A percentile compares a stretch with the other conserved stretches of the same genome.
Conservation (phyloP, 306 rosid species). For the Begonia masoniana region DNA sequence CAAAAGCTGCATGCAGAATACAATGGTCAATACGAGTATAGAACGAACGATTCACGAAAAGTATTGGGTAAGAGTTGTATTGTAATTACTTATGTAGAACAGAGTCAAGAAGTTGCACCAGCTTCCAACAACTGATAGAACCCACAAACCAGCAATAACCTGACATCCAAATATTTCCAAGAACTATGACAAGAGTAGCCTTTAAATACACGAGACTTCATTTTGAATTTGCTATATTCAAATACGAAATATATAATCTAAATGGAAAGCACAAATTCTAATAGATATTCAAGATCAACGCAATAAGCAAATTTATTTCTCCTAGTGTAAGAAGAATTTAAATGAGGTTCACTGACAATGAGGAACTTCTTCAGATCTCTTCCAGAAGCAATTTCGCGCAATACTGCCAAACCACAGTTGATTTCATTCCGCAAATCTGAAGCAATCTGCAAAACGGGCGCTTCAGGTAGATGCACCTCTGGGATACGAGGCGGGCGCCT, state of each 20-base stretch:
- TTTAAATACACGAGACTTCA: too few relatives aligned
- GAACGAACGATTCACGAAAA: constrained; percentile 3
- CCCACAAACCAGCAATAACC: constrained; percentile 87
- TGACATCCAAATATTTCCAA: constrained; percentile 6
- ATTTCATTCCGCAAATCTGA: constrained; percentile 54
- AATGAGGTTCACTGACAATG: constrained; percentile 28
- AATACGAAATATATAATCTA: too few relatives aligned
- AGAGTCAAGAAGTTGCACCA: constrained; percentile 76
- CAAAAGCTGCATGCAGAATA: constrained; percentile 47
- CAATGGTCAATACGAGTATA: constrained; percentile 1
- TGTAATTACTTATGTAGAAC: constrained; percentile 69
- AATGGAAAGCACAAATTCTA: too few relatives aligned
- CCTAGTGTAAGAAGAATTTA: background rate
- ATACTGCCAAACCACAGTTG: constrained; percentile 39
- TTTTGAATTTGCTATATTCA: too few relatives aligned
- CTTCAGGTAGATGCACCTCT: constrained; percentile 59
- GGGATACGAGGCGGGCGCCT: constrained; percentile 82
- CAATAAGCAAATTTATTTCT: background rate
- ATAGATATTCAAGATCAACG: background rate
- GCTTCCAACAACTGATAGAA: constrained; percentile 57
- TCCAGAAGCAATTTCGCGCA: constrained; percentile 78
- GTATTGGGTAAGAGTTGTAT: background rate
- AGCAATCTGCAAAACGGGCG: constrained; percentile 51
- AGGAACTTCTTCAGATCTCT: constrained; percentile 87
- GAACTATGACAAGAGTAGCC: too few relatives aligned